phyloP scores from a whole-genome alignment of 2,329 filamentous ascomycete species.

The Alternaria sp. region DNA sequence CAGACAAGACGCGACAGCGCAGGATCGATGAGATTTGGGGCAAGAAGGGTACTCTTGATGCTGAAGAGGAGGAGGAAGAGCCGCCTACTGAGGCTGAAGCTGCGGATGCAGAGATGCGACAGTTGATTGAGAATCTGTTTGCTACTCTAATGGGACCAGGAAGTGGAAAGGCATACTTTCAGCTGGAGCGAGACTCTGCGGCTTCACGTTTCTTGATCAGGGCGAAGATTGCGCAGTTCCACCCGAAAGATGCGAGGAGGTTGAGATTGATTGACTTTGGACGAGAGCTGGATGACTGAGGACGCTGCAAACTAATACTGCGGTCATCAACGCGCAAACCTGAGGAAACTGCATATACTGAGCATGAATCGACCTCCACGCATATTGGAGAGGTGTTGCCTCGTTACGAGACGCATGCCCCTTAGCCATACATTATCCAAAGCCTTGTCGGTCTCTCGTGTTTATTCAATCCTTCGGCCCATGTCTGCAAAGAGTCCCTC shows the following conservation, averaged over 20 bases:
- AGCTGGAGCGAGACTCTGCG: conserved; percentile 58
- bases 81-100: conserved; percentile 54
- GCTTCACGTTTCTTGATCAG: conserved; percentile 61
- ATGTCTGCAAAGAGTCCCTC: neutral
- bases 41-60: conserved; percentile 29
- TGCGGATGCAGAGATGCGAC: conserved; percentile 56
- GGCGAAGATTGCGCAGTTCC: conserved; percentile 63
- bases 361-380: neutral
- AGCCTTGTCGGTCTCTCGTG: neutral
- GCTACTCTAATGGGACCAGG: conserved; percentile 48
- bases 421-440: neutral
- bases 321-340: neutral
- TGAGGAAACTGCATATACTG: neutral
- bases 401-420: neutral
- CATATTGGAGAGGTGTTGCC: neutral
- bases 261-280: conserved; percentile 62
- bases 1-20: conserved; percentile 51
- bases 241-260: conserved; percentile 60
- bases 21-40: conserved; percentile 61
- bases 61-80: conserved; percentile 29
- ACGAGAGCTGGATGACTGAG: conserved; percentile 46
- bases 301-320: neutral
- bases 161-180: conserved; percentile 54
- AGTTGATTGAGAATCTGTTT: conserved; percentile 56
- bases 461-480: neutral